These are phyloP conservation scores for Sugiyamaella xylanicola DNA, from an alignment of 1,139 yeast species.

Conservation along the genomic window DNA sequence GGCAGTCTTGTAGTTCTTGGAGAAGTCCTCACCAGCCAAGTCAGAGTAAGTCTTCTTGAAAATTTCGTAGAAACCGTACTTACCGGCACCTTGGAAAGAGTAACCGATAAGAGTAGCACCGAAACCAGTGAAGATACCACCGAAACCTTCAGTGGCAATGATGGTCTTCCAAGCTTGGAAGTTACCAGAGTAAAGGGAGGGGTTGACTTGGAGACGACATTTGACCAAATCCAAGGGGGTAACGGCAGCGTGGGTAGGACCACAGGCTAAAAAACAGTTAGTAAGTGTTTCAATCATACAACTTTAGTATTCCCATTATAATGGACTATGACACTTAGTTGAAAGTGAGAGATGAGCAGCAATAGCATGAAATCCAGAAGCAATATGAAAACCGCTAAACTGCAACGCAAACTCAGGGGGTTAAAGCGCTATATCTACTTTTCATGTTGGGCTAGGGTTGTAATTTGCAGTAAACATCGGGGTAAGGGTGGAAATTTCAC, in stretches of 20 bases:
- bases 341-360: too few relatives aligned
- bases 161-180: slow-evolving; percentile 77
- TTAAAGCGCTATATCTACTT: too few relatives aligned
- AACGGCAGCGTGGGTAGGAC: slow-evolving; percentile 91
- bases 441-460: slow-evolving; percentile 12
- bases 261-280: slow-evolving; percentile 72
- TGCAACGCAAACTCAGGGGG: too few relatives aligned
- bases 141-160: slow-evolving; percentile 67
- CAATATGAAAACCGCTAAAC: too few relatives aligned
- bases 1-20: slow-evolving; percentile 67
- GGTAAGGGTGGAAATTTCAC: not conserved
- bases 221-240: slow-evolving; percentile 93
- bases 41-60: slow-evolving; percentile 79
- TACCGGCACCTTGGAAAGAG: slow-evolving; percentile 94
- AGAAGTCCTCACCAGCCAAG: slow-evolving; percentile 63
- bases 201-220: slow-evolving; percentile 86
- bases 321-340: too few relatives aligned
- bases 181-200: slow-evolving; percentile 70
- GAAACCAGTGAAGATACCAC: slow-evolving; percentile 78
- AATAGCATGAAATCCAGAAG: too few relatives aligned
- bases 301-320: too few relatives aligned
- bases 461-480: not conserved
- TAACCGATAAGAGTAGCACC: slow-evolving; percentile 93
- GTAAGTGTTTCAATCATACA: too few relatives aligned
- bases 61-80: slow-evolving; percentile 89